Percentiles rank a stretch among this genome's conserved stretches.
Conservation (phyloP, 2,329 filamentous ascomycete species). For the Colletotrichum sp. region DNA sequence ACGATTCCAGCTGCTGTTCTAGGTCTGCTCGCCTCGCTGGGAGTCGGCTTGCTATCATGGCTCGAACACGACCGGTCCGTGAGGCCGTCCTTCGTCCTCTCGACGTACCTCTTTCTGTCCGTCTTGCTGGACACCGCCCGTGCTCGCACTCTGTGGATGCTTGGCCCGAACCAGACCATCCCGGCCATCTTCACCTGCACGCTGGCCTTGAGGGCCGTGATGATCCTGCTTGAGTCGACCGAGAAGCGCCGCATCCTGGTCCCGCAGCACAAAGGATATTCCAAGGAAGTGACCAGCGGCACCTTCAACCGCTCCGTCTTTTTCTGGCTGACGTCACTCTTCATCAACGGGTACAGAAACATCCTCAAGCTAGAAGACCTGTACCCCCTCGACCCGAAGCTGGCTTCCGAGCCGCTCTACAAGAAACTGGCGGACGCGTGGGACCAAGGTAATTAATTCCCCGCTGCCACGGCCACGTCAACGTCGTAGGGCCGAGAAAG, state of each 20-base stretch:
- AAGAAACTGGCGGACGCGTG: constrained; percentile 22
- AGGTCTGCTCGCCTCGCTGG: not conserved
- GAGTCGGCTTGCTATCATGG: constrained; percentile 6
- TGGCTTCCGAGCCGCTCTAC: constrained; percentile 21
- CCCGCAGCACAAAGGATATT: constrained; percentile 43
- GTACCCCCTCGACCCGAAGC: constrained; percentile 25
- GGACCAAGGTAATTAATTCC: constrained; percentile 19
- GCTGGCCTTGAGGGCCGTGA: constrained; percentile 16
- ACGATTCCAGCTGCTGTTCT: constrained; percentile 9
- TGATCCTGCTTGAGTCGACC: constrained; percentile 25
- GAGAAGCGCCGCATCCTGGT: constrained; percentile 36
- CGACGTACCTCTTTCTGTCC: constrained; percentile 18
- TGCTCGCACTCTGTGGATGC: constrained; percentile 23
- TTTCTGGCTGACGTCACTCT: constrained; percentile 58
- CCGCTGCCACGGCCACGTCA: not conserved
- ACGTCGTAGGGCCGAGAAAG: not conserved
- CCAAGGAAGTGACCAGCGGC: constrained; percentile 56
- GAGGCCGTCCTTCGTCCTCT: constrained; percentile 21
- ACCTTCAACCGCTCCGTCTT: constrained; percentile 54
- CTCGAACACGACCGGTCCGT: constrained; percentile 15
- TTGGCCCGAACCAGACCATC: constrained; percentile 6
- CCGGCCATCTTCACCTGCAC: constrained; percentile 21
- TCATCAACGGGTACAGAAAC: constrained; percentile 51
- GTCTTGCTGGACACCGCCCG: constrained; percentile 22
- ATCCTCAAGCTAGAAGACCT: constrained; percentile 42